These are phyloP conservation scores for Solanum tarijense DNA, from an alignment of 257 asterid genomes.

Conservation along the genomic window DNA sequence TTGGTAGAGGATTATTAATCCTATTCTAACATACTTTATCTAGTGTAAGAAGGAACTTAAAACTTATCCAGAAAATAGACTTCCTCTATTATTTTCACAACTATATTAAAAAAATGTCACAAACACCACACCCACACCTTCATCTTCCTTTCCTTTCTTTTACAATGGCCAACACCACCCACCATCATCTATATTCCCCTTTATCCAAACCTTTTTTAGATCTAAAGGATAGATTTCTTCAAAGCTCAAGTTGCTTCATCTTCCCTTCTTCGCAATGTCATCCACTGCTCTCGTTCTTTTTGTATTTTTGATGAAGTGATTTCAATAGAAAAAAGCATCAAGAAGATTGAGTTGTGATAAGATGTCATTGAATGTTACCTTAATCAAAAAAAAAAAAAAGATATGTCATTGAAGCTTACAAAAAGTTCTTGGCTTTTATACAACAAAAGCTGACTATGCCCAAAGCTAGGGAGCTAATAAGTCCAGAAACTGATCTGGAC, in stretches of 20 bases:
- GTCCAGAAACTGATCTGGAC: not conserved
- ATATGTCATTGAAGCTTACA: not conserved
- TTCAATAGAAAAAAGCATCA: not conserved
- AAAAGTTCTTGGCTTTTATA: not conserved
- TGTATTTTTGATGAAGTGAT: not conserved
- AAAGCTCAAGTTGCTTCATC: not conserved
- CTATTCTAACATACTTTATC: not conserved
- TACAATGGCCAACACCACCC: not conserved
- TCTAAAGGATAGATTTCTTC: not conserved
- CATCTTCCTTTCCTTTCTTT: not conserved
- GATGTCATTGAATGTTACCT: not conserved
- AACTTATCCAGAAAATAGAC: not conserved
- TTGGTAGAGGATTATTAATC: not conserved
- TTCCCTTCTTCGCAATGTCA: not conserved
- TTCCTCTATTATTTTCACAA: not conserved
- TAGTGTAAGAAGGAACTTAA: not conserved
- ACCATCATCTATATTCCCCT: not conserved
- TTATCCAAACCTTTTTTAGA: not conserved
- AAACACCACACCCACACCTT: not conserved
- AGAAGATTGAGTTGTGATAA: not conserved
- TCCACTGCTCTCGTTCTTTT: not conserved
- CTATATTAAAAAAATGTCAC: not conserved
- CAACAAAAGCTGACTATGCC: not conserved
- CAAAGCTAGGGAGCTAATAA: not conserved
- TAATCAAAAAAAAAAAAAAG: too few species aligned